These are phyloP conservation scores for Cercospora berteroae DNA, from an alignment of 2,329 filamentous ascomycete genomes.

Conservation along the genomic window DNA sequence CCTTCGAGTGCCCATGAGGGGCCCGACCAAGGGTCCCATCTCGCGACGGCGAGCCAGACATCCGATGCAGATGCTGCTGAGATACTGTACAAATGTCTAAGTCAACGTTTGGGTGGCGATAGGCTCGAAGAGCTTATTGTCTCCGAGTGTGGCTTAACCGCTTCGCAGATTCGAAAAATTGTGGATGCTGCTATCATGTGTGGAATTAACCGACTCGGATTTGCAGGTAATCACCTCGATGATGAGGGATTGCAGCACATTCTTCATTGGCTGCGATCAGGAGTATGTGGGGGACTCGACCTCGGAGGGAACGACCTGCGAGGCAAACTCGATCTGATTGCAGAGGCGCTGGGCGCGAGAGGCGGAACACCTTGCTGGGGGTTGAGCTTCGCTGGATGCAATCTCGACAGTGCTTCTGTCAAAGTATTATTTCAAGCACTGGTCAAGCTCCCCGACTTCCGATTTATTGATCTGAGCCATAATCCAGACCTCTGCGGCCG, in stretches of 20 bases:
- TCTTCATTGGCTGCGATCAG: slow-evolving; percentile 69
- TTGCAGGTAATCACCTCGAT: slow-evolving; percentile 79
- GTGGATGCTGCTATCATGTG: slow-evolving; percentile 80
- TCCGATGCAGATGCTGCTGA: slow-evolving; percentile 54
- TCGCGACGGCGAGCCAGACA: neutral
- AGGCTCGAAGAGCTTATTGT: slow-evolving; percentile 80
- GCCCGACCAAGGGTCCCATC: slow-evolving; percentile 24
- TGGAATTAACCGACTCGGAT: slow-evolving; percentile 73
- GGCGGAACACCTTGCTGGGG: slow-evolving; percentile 65
- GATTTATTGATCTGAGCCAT: slow-evolving; percentile 89
- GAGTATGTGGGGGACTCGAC: slow-evolving; percentile 83
- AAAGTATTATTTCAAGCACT: slow-evolving; percentile 73
- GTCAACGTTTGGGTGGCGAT: slow-evolving; percentile 71
- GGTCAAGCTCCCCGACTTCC: slow-evolving; percentile 66
- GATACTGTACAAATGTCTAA: slow-evolving; percentile 72
- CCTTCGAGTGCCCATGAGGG: slow-evolving; percentile 28
- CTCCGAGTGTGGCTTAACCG: slow-evolving; percentile 71
- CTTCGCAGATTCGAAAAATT: slow-evolving; percentile 69
- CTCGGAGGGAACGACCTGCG: slow-evolving; percentile 77
- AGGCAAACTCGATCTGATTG: slow-evolving; percentile 47
- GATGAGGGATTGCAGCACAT: slow-evolving; percentile 72
- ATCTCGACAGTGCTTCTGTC: slow-evolving; percentile 69
- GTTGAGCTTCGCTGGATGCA: slow-evolving; percentile 81
- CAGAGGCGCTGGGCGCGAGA: slow-evolving; percentile 50
- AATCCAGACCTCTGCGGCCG: slow-evolving; percentile 71